Evolutionary conservation across 2,329 filamentous ascomycete genomes (phyloP), one percentile per base, ranked within the genome.

Genomic region (Fusarium denticulatum): DNA sequence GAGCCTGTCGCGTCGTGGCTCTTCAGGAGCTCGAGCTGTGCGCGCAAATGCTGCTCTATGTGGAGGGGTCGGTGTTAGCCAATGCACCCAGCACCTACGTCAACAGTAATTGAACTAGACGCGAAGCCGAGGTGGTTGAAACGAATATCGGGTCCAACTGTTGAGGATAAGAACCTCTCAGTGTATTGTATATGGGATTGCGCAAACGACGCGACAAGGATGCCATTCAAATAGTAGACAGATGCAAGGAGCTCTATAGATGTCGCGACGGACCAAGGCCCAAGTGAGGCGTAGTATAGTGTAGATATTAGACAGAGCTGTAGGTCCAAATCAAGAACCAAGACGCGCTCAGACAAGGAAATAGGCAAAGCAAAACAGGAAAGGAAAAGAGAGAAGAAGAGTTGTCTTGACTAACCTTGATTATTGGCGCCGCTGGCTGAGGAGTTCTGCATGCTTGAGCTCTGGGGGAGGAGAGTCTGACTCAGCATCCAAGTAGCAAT

Each of bases 11-110:
- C 74, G 77, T 82, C 80, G 82, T 83, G 83, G 64, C 79, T 82
- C 76, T 84, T 83, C 52, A 85, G 74, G 67, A 85, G 80, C 79
- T 85, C 83, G 76, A 85, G 82, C 78, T 85, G 83, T 76, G 82
- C 83, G 78, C 81, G 82, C 76, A 85, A 74, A 67, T 84, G 82
- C 78, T 84, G 82, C 79, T 84, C 82, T 84, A 74, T 63, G 64
- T 63, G 59, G 67, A 67, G 69, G 64, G 66, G 52, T 46, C 55
- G 55, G 59, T 73, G 77, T 80, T 73, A 81, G 79, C 71, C 53
- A 73, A 68, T 64, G 61, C 67, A 64, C 53, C 56, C 30, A 47
- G 42, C 39, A 71, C 68, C 69, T 70, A 76, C 64, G 59, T 66
- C 64, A 59, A 67, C 59, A 43, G 60, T 47, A 68, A 76, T 73